A percentile compares a stretch with the other conserved stretches of the same genome.
phyloP scores from a whole-genome alignment of 2,329 filamentous ascomycete species.

The Aspergillus sp. region DNA sequence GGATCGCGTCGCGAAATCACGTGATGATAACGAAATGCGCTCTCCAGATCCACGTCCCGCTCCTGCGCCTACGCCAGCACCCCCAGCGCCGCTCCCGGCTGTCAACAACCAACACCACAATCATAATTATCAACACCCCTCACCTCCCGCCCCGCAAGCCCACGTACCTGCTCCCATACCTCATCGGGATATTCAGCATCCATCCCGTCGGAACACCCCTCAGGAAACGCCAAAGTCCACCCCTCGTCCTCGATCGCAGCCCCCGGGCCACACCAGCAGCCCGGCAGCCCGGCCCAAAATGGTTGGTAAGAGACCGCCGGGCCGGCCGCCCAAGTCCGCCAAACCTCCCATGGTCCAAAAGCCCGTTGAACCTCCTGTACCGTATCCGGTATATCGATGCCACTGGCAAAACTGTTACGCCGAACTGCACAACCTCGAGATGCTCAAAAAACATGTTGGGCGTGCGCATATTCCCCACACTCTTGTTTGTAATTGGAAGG shows the following conservation, averaged over 20 bases:
- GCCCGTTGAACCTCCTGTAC: conserved; percentile 13
- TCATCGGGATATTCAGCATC: not conserved
- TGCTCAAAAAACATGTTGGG: conserved; percentile 57
- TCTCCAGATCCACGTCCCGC: not conserved
- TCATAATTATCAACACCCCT: not conserved
- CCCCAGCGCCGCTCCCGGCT: not conserved
- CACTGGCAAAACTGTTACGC: conserved; percentile 57
- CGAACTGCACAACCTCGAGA: conserved; percentile 62
- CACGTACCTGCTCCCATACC: not conserved
- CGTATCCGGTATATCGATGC: conserved; percentile 53
- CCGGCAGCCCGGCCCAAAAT: conserved; percentile 5
- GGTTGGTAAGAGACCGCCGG: conserved; percentile 13
- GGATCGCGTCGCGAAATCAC: not conserved
- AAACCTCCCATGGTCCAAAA: conserved; percentile 18
- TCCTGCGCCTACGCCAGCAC: not conserved
- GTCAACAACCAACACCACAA: not conserved
- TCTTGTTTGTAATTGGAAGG: conserved; percentile 28
- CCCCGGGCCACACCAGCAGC: not conserved
- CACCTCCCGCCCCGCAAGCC: not conserved
- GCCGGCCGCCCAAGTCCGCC: conserved; percentile 16
- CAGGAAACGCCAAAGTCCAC: not conserved
- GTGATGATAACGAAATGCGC: not conserved
- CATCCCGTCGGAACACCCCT: not conserved
- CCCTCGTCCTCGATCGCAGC: not conserved
- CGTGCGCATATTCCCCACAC: conserved; percentile 51